These are phyloP conservation scores for Entonaema liquescens DNA, from an alignment of 495 filamentous ascomycete species.

Conservation along the genomic window DNA sequence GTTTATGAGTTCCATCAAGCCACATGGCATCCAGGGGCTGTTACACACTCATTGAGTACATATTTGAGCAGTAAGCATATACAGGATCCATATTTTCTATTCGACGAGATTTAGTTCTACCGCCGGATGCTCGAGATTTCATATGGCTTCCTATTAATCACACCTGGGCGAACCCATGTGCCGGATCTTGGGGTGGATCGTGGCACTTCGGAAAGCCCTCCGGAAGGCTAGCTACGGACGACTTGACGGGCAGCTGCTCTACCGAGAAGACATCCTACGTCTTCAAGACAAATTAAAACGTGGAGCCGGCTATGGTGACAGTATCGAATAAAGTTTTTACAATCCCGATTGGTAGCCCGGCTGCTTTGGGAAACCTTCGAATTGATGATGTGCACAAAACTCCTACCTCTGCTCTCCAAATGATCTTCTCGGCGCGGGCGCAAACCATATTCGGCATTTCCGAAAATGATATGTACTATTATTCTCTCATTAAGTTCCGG, in stretches of 20 bases:
- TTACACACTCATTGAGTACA: background rate
- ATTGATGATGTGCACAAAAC: background rate
- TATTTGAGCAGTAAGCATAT: background rate
- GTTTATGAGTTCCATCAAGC: background rate
- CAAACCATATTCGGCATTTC: background rate
- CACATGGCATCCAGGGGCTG: conserved; percentile 5
- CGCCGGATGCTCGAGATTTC: background rate
- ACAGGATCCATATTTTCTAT: background rate
- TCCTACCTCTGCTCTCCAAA: background rate
- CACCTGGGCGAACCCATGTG: conserved; percentile 10
- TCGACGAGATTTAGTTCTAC: background rate
- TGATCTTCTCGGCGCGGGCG: background rate
- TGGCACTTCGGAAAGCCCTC: conserved; percentile 20
- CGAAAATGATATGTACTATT: background rate
- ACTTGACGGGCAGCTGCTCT: background rate
- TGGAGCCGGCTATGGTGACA: background rate
- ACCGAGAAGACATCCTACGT: background rate
- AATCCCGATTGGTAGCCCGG: background rate
- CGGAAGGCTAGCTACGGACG: background rate
- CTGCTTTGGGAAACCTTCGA: background rate
- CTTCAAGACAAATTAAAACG: background rate
- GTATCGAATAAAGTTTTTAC: background rate
- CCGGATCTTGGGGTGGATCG: conserved; percentile 15
- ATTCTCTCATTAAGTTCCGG: background rate
- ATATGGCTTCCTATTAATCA: conserved; percentile 9